Percentiles rank a stretch among this genome's conserved stretches.
These are phyloP conservation scores for Pseudogymnoascus pannorum DNA, from an alignment of 2,329 filamentous ascomycete species.

Conservation along the genomic window DNA sequence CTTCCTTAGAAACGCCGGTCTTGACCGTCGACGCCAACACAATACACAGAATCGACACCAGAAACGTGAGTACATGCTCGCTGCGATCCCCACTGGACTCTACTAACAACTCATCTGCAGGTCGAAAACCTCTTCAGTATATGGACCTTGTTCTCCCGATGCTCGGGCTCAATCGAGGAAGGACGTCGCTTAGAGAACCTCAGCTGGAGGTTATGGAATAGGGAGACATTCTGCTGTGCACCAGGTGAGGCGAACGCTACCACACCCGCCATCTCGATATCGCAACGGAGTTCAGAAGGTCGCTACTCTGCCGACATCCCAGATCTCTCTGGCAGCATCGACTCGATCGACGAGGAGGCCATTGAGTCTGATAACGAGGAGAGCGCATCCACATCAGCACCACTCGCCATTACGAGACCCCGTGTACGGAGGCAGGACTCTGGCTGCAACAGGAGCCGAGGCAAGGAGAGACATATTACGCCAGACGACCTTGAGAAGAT, in stretches of 20 bases:
- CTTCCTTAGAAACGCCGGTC: constrained; percentile 77
- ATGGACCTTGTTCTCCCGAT: constrained; percentile 95
- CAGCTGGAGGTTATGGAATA: constrained; percentile 91
- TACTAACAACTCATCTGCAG: background rate
- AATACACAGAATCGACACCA: constrained; percentile 90
- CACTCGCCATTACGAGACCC: constrained; percentile 56
- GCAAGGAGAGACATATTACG: constrained; percentile 82
- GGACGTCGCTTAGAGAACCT: constrained; percentile 89
- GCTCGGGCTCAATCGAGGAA: constrained; percentile 88
- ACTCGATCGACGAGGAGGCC: constrained; percentile 59
- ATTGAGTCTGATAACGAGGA: constrained; percentile 42
- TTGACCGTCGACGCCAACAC: constrained; percentile 85
- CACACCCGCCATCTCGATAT: constrained; percentile 32
- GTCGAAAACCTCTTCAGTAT: constrained; percentile 89
- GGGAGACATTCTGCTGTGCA: constrained; percentile 85
- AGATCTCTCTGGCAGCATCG: constrained; percentile 69
- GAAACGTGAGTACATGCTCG: constrained; percentile 46
- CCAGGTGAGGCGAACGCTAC: constrained; percentile 45
- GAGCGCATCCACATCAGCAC: constrained; percentile 41
- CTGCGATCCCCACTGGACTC: background rate
- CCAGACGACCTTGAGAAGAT: constrained; percentile 89
- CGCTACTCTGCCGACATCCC: constrained; percentile 52
- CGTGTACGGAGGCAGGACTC: constrained; percentile 66
- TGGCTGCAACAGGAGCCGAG: constrained; percentile 61
- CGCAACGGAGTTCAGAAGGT: constrained; percentile 25